These are phyloP conservation scores for Colletotrichum karsti DNA, from an alignment of 2,329 filamentous ascomycete genomes.

Conservation along the genomic window DNA sequence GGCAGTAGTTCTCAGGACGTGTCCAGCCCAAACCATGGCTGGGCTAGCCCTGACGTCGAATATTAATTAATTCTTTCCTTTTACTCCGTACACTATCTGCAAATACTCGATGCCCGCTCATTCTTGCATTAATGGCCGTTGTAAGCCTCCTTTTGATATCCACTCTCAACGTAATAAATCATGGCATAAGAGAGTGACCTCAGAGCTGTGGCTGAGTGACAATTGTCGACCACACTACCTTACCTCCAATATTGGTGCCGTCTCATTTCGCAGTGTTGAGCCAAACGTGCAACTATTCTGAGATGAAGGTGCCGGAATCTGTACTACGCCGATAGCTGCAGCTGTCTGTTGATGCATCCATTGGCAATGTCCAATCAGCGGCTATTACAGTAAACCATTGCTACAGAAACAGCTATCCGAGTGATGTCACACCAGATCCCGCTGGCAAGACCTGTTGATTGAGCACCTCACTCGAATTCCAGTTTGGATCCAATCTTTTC, in stretches of 20 bases:
- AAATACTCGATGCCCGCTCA: not conserved
- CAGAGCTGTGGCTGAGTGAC: not conserved
- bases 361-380: not conserved
- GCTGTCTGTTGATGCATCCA: not conserved
- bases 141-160: not conserved
- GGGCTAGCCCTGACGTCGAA: not conserved
- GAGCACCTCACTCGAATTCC: too few relatives aligned
- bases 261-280: not conserved
- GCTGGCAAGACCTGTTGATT: too few relatives aligned
- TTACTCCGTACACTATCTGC: too few relatives aligned
- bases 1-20: not conserved
- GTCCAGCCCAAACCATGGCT: not conserved
- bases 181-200: not conserved
- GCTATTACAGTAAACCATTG: not conserved
- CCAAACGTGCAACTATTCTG: not conserved
- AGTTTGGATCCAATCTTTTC: too few relatives aligned
- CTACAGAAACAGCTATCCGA: not conserved
- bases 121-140: not conserved
- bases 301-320: not conserved
- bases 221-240: too few relatives aligned
- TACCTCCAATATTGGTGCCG: not conserved
- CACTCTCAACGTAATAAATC: not conserved
- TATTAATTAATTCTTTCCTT: not conserved
- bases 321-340: not conserved
- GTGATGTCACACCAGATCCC: constrained; percentile 22